These are phyloP conservation scores for Parsonsia alboflavescens DNA, from an alignment of 257 asterid genomes.

Conservation along the genomic window DNA sequence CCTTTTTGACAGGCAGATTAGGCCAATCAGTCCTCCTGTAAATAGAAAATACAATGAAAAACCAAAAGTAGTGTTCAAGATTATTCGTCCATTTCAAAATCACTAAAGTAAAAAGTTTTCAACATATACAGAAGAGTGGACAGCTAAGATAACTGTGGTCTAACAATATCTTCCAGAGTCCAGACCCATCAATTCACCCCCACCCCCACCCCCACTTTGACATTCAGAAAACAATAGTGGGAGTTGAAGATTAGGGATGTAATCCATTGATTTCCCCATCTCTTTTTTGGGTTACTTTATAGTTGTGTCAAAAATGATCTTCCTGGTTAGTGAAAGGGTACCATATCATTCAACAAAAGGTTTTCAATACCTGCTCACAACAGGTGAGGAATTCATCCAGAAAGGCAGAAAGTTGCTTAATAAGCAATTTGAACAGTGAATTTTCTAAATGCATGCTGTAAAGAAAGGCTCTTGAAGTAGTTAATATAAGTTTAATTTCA, in stretches of 20 bases:
- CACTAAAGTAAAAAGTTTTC: neutral
- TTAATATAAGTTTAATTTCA: neutral
- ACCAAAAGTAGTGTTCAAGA: neutral
- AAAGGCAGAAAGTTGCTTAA: neutral
- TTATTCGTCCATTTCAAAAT: neutral
- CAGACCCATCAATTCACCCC: neutral
- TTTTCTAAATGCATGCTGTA: neutral
- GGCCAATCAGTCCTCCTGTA: constrained; percentile 81
- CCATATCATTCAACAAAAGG: neutral
- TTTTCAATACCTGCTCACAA: neutral
- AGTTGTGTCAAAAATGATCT: neutral
- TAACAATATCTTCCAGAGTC: neutral
- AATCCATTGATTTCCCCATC: neutral
- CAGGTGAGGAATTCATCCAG: neutral
- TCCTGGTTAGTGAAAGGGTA: neutral
- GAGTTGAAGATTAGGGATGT: neutral
- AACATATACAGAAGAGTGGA: neutral
- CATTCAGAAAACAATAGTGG: neutral
- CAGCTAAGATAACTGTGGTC: neutral
- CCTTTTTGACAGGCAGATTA: constrained; percentile 44
- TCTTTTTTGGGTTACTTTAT: neutral
- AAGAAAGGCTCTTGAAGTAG: neutral
- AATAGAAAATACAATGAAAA: neutral
- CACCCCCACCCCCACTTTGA: neutral
- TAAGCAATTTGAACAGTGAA: neutral